Percentiles rank a stretch among this genome's conserved stretches.
Conservation (phyloP, 768 basidiomycete species). For the Dentipellis fragilis region DNA sequence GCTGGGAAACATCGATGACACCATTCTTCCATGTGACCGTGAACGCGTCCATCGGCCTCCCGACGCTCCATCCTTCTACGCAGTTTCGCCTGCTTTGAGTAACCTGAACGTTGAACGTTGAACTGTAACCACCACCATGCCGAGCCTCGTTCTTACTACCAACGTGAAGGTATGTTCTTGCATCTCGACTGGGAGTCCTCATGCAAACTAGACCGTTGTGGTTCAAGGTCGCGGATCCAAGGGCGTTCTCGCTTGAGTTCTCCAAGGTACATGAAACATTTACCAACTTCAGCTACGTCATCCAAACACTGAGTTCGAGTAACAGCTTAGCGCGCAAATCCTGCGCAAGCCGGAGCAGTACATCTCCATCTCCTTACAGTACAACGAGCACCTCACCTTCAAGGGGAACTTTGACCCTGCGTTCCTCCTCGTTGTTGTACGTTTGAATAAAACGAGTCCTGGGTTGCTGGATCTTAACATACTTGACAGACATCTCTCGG, state of each 20-base stretch:
- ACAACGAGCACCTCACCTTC: slow-evolving; percentile 54
- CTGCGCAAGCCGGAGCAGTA: slow-evolving; percentile 45
- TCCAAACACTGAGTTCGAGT: not conserved
- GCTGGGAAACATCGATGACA: no score
- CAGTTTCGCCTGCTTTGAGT: no score
- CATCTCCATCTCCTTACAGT: slow-evolving; percentile 43
- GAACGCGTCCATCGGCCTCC: no score
- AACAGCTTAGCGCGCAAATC: slow-evolving; percentile 22
- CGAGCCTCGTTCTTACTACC: slow-evolving; percentile 6
- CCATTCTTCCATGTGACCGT: no score
- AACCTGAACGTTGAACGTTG: no score
- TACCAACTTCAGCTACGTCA: not conserved
- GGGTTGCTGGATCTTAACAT: not conserved
- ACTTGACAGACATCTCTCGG: slow-evolving; percentile 41
- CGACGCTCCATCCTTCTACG: no score
- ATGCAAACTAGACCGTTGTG: no score
- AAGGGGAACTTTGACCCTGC: slow-evolving; percentile 58
- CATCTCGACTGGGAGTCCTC: not conserved
- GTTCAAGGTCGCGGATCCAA: slow-evolving; percentile 1
- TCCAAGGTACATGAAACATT: slow-evolving; percentile 6
- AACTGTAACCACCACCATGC: slow-evolving; percentile 3
- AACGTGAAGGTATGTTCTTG: slow-evolving; percentile 7
- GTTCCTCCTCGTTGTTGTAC: slow-evolving; percentile 46
- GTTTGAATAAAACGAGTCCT: slow-evolving; percentile 17
- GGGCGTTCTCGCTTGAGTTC: slow-evolving; percentile 3